Conservation (phyloP, 1,284 basidiomycete genomes). For the Pyrrhoderma lamaoense region DNA sequence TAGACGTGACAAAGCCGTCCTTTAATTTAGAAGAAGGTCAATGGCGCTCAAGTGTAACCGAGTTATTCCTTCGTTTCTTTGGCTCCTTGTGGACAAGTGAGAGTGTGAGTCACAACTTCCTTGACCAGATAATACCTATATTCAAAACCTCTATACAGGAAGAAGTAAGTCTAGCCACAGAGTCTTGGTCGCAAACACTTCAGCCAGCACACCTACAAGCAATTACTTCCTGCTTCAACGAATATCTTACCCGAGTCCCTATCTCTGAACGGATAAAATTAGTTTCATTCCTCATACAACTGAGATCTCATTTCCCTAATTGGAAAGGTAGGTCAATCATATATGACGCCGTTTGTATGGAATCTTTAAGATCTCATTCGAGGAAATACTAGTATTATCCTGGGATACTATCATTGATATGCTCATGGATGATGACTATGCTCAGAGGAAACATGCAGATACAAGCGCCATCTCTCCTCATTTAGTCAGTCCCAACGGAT, state of each 20-base stretch:
- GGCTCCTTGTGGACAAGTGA: constrained; percentile 57
- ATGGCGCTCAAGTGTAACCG: constrained; percentile 53
- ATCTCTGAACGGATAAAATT: constrained; percentile 50
- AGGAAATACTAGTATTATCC: constrained; percentile 54
- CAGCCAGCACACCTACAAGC: constrained; percentile 55
- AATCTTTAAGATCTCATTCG: too few species aligned
- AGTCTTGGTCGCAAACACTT: constrained; percentile 49
- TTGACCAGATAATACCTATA: neutral
- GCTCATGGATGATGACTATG: constrained; percentile 47
- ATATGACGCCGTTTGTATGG: too few species aligned
- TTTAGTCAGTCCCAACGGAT: constrained; percentile 29
- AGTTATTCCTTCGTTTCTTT: constrained; percentile 55
- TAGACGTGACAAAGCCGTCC: constrained; percentile 53
- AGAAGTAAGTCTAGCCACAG: constrained; percentile 51
- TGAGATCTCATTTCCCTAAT: constrained; percentile 53
- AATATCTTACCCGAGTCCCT: constrained; percentile 47
- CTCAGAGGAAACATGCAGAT: constrained; percentile 30
- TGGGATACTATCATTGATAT: constrained; percentile 56
- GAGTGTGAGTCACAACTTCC: constrained; percentile 32
- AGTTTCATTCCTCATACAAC: constrained; percentile 53
- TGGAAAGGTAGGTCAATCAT: constrained; percentile 48
- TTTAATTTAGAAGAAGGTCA: constrained; percentile 59
- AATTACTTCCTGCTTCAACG: constrained; percentile 60
- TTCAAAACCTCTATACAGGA: constrained; percentile 37
- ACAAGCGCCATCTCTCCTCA: constrained; percentile 38